Conservation (phyloP, 2,329 filamentous ascomycete species). For the Colletotrichum falcatum region DNA sequence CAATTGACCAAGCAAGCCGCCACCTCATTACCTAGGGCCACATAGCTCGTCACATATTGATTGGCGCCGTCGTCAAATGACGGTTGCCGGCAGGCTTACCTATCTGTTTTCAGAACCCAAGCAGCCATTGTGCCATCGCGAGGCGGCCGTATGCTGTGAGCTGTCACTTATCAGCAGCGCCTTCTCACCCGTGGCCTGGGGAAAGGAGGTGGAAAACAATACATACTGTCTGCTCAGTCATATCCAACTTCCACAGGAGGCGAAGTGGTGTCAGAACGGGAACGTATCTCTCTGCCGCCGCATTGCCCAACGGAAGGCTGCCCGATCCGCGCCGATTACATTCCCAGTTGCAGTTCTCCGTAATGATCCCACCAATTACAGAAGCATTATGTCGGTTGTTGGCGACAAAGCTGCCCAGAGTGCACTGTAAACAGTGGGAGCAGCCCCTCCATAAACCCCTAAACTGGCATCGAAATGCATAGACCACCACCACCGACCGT, state of each 20-base stretch:
- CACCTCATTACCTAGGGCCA: not conserved
- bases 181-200: not conserved
- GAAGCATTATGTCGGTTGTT: slow-evolving; percentile 11
- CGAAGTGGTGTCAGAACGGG: slow-evolving; percentile 15
- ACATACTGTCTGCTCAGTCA: slow-evolving; percentile 8
- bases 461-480: slow-evolving; percentile 29
- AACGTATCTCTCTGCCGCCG: slow-evolving; percentile 10
- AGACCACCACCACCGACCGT: slow-evolving; percentile 17
- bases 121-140: slow-evolving; percentile 7
- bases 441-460: slow-evolving; percentile 24
- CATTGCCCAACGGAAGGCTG: slow-evolving; percentile 15
- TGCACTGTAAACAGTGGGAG: slow-evolving; percentile 13
- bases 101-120: slow-evolving; percentile 7
- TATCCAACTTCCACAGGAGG: not conserved
- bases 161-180: slow-evolving; percentile 33
- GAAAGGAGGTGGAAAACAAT: not conserved
- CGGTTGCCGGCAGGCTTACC: not conserved
- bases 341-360: not conserved
- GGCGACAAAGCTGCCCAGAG: slow-evolving; percentile 7
- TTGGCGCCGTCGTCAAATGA: not conserved
- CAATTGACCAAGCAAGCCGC: not conserved
- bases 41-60: not conserved
- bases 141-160: slow-evolving; percentile 21
- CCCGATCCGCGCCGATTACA: slow-evolving; percentile 24
- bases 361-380: slow-evolving; percentile 31